phyloP scores from a whole-genome alignment of 805 yeast genomes.

The Yamadazyma paraphyllophila region DNA sequence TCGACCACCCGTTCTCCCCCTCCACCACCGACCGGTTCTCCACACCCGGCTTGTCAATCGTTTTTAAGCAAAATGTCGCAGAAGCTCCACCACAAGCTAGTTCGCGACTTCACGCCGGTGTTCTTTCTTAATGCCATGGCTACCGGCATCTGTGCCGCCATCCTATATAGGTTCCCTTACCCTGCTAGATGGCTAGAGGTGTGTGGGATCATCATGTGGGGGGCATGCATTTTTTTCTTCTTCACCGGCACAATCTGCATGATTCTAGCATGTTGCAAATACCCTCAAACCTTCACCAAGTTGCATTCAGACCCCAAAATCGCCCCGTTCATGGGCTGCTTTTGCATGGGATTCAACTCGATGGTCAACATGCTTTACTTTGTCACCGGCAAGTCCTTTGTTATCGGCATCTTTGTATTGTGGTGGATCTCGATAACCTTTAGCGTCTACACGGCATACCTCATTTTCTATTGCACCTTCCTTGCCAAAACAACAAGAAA shows the following conservation, averaged over 20 bases:
- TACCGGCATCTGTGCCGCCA: constrained; percentile 65
- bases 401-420: constrained; percentile 45
- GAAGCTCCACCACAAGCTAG: constrained; percentile 11
- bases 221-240: constrained; percentile 50
- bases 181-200: constrained; percentile 55
- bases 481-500: constrained; percentile 32
- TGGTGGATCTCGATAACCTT: constrained; percentile 71
- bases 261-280: constrained; percentile 36
- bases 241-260: constrained; percentile 43
- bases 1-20: background rate
- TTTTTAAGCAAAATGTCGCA: background rate
- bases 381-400: constrained; percentile 43
- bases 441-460: constrained; percentile 60
- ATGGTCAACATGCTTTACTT: constrained; percentile 55
- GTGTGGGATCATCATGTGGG: constrained; percentile 63
- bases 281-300: constrained; percentile 20
- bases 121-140: constrained; percentile 86
- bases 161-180: constrained; percentile 67
- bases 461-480: constrained; percentile 52
- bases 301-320: constrained; percentile 37
- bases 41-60: background rate
- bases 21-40: background rate
- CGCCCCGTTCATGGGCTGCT: constrained; percentile 71
- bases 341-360: constrained; percentile 76
- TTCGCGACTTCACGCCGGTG: constrained; percentile 40